These are phyloP conservation scores for Psidium friedrichsthalianum DNA, from an alignment of 345 rosid genomes.

Conservation along the genomic window DNA sequence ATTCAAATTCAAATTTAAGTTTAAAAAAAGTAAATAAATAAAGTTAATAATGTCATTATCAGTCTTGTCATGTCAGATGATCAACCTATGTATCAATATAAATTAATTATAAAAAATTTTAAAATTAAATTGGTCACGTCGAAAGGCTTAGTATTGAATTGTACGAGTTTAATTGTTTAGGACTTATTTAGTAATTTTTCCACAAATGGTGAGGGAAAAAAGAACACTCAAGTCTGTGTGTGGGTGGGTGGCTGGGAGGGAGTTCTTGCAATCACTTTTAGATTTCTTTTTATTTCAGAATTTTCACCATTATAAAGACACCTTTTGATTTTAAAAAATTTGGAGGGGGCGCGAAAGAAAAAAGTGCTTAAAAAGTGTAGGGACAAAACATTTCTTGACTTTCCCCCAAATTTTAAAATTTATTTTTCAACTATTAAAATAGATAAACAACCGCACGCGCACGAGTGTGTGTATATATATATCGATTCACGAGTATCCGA, in stretches of 20 bases:
- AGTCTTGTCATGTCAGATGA: no score
- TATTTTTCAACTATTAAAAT: not conserved
- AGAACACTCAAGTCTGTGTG: no score
- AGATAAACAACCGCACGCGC: not conserved
- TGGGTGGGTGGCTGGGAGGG: not conserved
- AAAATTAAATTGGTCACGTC: no score
- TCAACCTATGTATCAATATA: no score
- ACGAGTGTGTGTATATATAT: not conserved
- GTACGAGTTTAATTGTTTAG: no score
- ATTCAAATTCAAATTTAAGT: no score
- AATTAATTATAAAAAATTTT: no score
- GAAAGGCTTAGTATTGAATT: no score
- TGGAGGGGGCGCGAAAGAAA: not conserved
- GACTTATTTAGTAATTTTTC: no score
- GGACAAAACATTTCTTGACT: not conserved
- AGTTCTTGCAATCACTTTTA: not conserved
- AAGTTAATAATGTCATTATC: no score
- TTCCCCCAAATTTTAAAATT: not conserved
- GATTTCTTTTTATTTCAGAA: not conserved
- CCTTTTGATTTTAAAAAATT: not conserved
- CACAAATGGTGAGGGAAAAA: no score
- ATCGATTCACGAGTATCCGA: not conserved
- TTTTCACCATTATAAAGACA: not conserved
- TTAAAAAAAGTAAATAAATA: no score
- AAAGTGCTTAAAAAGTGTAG: not conserved